Percentiles rank a stretch among this genome's conserved stretches.
Conservation (phyloP, 2,329 filamentous ascomycete genomes). For the Arachnomyces sp. region DNA sequence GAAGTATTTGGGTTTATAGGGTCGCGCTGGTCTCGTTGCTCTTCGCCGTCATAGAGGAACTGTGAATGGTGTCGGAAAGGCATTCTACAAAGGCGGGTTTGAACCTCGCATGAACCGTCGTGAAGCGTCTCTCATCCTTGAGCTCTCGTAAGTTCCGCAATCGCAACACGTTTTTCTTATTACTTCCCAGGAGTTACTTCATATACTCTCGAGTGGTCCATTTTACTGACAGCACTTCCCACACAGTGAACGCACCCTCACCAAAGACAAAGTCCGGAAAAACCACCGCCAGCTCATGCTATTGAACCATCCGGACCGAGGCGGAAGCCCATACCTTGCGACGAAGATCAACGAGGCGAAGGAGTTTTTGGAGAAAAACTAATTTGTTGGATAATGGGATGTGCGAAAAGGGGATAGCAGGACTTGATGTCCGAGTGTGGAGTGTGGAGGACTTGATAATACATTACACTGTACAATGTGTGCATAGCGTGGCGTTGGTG, state of each 20-base stretch:
- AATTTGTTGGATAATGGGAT: too few species aligned
- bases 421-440: too few species aligned
- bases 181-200: background rate
- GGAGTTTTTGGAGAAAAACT: slow-evolving; percentile 77
- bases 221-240: slow-evolving; percentile 9
- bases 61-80: slow-evolving; percentile 72
- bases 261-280: slow-evolving; percentile 90
- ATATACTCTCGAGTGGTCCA: background rate
- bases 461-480: too few species aligned
- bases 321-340: slow-evolving; percentile 90
- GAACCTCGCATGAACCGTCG: slow-evolving; percentile 88
- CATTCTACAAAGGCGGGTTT: slow-evolving; percentile 98
- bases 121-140: slow-evolving; percentile 84
- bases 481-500: too few species aligned
- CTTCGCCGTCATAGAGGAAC: slow-evolving; percentile 65
- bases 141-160: slow-evolving; percentile 62
- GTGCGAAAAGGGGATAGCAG: too few species aligned
- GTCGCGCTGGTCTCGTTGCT: slow-evolving; percentile 85
- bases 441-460: too few species aligned
- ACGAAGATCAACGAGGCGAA: slow-evolving; percentile 99
- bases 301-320: slow-evolving; percentile 93
- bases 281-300: slow-evolving; percentile 94
- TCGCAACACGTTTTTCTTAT: slow-evolving; percentile 1
- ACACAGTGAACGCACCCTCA: slow-evolving; percentile 71
- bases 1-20: slow-evolving; percentile 45